Base-by-base conservation (phyloP, 352 stramenopile genomes). In the Globisporangium viniferum region DNA sequence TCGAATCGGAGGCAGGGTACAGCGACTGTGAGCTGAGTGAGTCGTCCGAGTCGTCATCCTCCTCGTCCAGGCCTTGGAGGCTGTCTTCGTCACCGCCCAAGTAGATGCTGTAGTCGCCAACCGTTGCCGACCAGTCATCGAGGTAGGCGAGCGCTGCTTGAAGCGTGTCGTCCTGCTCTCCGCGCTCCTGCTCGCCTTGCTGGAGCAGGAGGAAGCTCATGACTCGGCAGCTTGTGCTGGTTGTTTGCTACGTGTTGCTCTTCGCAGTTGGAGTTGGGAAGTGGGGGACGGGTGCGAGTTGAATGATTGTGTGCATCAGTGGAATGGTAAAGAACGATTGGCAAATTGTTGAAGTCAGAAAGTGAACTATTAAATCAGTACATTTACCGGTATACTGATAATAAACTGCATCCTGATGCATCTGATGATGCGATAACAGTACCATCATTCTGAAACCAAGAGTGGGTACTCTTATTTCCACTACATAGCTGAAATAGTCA, bases 171-270 rank as follows among this genome's bases (percentile, higher is more conserved):
- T 67, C 48, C n/a, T 33, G n/a, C 12, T 67, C 48, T 3, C 59
- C 24, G 2, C 53, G 36, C 36, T 15, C 9, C 4, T 44, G 36
- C 9, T 44, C 36, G 36, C 10, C 10, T 15, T 44, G 36, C 36
- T 44, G 36, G 36, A 44, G 31, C 15, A 67, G 48, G 20, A 66
- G 24, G 62, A 67, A 67, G 53, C 33, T 67, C 62, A 67, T 67
- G 35, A 44, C 36, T 44, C 12, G 10, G 12, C 10, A 44, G 4
- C 36, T 44, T 15, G 35, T 41, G 12, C 0, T n/a, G n/a, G n/a
- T n/a, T 41, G 35, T 41, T 10, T 12, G 35, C 7, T 44, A 15
- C 29, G n/a, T 33, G 29, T 33, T 33, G 10, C 36, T 44, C 9
- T 15, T 44, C 36, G 36, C 10, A 33, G 29, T 33, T 2, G 3